Percentiles rank a stretch among this genome's conserved stretches.
Evolutionary conservation across 495 filamentous ascomycete genomes (phyloP).

Genomic region (Podospora didyma): DNA sequence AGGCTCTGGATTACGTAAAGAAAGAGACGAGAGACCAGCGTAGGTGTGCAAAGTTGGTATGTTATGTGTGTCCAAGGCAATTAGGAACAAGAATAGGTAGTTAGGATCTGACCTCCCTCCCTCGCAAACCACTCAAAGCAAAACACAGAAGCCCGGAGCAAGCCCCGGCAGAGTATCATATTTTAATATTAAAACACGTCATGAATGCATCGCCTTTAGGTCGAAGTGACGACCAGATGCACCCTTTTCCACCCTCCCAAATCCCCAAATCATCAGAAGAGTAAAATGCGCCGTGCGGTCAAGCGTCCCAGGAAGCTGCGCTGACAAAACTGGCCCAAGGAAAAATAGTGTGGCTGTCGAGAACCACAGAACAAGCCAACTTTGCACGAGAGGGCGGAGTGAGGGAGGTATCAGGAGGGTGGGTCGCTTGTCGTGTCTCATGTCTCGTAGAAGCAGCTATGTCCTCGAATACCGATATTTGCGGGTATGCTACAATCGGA

Average conservation of each 20-base stretch:
- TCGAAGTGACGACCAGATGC: constrained; percentile 19
- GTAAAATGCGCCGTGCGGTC: constrained; percentile 10
- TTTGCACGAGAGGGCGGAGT: constrained; percentile 22
- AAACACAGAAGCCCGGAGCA: constrained; percentile 22
- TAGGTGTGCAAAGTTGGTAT: constrained; percentile 25
- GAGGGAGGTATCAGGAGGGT: constrained; percentile 14
- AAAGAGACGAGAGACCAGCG: neutral
- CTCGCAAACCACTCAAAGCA: constrained; percentile 7
- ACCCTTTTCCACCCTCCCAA: constrained; percentile 11
- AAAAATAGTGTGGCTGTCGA: constrained; percentile 7
- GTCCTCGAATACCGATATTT: constrained; percentile 8
- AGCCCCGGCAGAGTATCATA: constrained; percentile 21
- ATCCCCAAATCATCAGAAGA: constrained; percentile 11
- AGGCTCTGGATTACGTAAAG: neutral
- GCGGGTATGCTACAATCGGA: neutral
- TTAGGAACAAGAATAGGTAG: constrained; percentile 26
- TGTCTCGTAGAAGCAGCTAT: constrained; percentile 29
- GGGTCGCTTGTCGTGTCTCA: constrained; percentile 30
- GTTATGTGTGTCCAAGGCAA: constrained; percentile 24
- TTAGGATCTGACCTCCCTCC: constrained; percentile 5
- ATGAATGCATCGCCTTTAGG: constrained; percentile 17
- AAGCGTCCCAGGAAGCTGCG: constrained; percentile 14
- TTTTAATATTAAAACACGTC: constrained; percentile 17
- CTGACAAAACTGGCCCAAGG: neutral
- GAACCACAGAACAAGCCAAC: constrained; percentile 22